Percentiles rank a stretch among this genome's conserved stretches.
Evolutionary conservation across 176 grass and related monocot genomes (phyloP).

Genomic region (Zizania latifolia): DNA sequence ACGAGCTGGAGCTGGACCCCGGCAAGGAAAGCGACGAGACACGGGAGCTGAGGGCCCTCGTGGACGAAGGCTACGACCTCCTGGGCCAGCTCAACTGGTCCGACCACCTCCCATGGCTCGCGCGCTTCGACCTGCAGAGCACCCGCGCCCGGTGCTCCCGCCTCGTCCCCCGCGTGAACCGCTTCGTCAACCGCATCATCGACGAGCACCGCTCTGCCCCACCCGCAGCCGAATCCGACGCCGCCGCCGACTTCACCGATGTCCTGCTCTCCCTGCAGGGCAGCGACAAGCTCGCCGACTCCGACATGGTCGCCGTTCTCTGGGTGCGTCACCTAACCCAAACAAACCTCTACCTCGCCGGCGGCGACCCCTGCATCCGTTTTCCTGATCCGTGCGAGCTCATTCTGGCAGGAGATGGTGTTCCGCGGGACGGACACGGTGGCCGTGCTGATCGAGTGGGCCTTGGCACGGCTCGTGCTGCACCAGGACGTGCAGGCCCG

Average conservation of each 20-base stretch:
- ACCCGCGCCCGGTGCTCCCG: slow-evolving; percentile 48
- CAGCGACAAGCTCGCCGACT: slow-evolving; percentile 48
- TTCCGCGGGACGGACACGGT: slow-evolving; percentile 92
- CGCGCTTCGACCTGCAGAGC: slow-evolving; percentile 54
- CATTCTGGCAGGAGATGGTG: slow-evolving; percentile 67
- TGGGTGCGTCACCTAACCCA: slow-evolving; percentile 47
- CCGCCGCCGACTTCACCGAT: slow-evolving; percentile 58
- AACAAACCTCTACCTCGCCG: neutral
- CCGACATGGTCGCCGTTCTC: slow-evolving; percentile 79
- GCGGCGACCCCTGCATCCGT: neutral
- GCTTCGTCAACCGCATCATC: slow-evolving; percentile 64
- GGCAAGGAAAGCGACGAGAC: slow-evolving; percentile 40
- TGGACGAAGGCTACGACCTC: slow-evolving; percentile 86
- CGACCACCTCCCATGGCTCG: slow-evolving; percentile 73
- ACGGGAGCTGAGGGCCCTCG: slow-evolving; percentile 46
- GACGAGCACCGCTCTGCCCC: slow-evolving; percentile 39
- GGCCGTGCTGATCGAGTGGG: slow-evolving; percentile 92
- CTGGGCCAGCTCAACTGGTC: slow-evolving; percentile 83
- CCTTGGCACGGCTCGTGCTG: slow-evolving; percentile 64
- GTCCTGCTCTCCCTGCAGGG: slow-evolving; percentile 67
- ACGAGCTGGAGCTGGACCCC: slow-evolving; percentile 41
- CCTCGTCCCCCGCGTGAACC: slow-evolving; percentile 58
- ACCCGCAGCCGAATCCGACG: neutral
- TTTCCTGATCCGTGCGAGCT: neutral
- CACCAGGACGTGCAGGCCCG: slow-evolving; percentile 65